Evolutionary conservation across 148 eudicot species (phyloP).

Genomic region (Camellia granthamiana): DNA sequence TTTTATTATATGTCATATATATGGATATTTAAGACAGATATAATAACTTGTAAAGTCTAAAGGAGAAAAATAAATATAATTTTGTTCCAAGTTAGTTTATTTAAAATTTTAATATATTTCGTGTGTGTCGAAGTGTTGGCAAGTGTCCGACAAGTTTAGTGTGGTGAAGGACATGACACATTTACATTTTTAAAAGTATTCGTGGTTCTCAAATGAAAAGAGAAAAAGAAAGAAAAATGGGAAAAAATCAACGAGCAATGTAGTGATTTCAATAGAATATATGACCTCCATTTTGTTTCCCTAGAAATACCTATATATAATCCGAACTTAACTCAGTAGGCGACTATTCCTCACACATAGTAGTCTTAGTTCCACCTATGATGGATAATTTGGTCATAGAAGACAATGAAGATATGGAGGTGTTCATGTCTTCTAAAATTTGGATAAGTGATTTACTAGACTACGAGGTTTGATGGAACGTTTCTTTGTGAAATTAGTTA

Average conservation of each 20-base stretch:
- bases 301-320: conserved; percentile 4
- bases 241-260: not conserved
- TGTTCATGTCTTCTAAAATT: conserved; percentile 2
- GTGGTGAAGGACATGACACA: too few species aligned
- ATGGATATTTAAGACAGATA: too few species aligned
- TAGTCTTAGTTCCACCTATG: not conserved
- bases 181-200: too few species aligned
- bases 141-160: too few species aligned
- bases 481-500: not conserved
- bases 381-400: conserved; percentile 8
- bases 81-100: too few species aligned
- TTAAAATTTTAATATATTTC: too few species aligned
- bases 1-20: too few species aligned
- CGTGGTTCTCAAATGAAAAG: too few species aligned
- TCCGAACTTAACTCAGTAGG: conserved; percentile 2
- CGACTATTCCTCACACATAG: not conserved
- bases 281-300: not conserved
- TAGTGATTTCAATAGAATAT: conserved; percentile 8
- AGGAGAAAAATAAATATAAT: too few species aligned
- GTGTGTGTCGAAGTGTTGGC: too few species aligned
- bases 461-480: conserved; percentile 8
- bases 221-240: not conserved
- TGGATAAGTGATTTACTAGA: conserved; percentile 11
- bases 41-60: too few species aligned
- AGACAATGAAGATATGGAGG: not conserved